These are phyloP conservation scores for Aureobasidium pullulans DNA, from an alignment of 2,329 filamentous ascomycete genomes.

Conservation along the genomic window DNA sequence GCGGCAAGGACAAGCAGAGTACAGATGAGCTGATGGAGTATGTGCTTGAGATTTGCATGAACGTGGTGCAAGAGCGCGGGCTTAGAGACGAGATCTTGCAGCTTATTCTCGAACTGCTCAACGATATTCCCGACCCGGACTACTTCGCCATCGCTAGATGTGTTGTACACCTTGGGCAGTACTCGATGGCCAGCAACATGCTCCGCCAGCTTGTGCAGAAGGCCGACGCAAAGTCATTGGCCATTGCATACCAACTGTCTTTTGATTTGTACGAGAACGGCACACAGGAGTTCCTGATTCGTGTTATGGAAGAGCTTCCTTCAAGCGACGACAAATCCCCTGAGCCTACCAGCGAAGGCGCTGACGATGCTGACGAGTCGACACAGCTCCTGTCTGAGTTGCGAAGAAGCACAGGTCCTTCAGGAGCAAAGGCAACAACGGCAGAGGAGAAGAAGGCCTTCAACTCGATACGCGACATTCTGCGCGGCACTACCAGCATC, in stretches of 20 bases:
- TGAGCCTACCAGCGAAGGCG: conserved; percentile 31
- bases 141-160: conserved; percentile 98
- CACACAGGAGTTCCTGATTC: conserved; percentile 90
- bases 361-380: conserved; percentile 48
- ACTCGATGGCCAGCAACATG: conserved; percentile 82
- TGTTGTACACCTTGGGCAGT: conserved; percentile 89
- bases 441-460: conserved; percentile 49
- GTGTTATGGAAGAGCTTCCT: conserved; percentile 76
- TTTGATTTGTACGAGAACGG: conserved; percentile 98
- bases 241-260: conserved; percentile 91
- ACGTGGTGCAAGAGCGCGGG: conserved; percentile 86
- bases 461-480: conserved; percentile 51
- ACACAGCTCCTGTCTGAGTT: conserved; percentile 52
- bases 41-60: conserved; percentile 91
- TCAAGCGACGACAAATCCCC: conserved; percentile 41
- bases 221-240: conserved; percentile 68
- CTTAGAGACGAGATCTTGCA: conserved; percentile 78
- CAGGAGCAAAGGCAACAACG: conserved; percentile 25
- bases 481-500: conserved; percentile 89
- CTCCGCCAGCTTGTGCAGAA: conserved; percentile 73
- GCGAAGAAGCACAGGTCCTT: conserved; percentile 44
- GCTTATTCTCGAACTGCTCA: conserved; percentile 90
- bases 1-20: conserved; percentile 74
- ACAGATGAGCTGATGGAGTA: conserved; percentile 97
- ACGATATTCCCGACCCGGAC: conserved; percentile 84